A percentile compares a stretch with the other conserved stretches of the same genome.
Evolutionary conservation across 2,329 filamentous ascomycete genomes (phyloP).

Genomic region (Aspergillus ruber): DNA sequence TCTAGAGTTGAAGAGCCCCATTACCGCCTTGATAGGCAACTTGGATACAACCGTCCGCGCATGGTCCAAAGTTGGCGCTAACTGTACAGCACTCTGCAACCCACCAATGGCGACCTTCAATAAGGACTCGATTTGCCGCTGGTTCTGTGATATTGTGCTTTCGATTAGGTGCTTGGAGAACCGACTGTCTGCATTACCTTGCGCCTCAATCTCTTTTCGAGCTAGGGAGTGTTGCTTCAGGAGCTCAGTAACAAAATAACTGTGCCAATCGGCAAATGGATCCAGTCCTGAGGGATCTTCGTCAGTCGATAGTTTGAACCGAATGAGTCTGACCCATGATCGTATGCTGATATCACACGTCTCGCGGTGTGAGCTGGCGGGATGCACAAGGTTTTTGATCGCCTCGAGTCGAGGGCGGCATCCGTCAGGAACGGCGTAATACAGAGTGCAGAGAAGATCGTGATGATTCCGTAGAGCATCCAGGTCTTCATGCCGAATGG

Average conservation of each 20-base stretch:
- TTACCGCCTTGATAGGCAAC: constrained; percentile 39
- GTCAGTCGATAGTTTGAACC: constrained; percentile 51
- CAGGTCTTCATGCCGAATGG: constrained; percentile 47
- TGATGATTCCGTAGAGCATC: constrained; percentile 57
- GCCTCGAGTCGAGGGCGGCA: constrained; percentile 48
- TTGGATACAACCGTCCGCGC: constrained; percentile 40
- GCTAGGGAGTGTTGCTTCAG: constrained; percentile 51
- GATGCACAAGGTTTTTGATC: constrained; percentile 51
- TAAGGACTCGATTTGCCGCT: constrained; percentile 51
- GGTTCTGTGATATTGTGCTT: constrained; percentile 50
- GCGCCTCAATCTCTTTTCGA: constrained; percentile 53
- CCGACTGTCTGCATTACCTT: constrained; percentile 33
- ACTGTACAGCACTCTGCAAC: constrained; percentile 44
- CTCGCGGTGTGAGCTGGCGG: constrained; percentile 52
- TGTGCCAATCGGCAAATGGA: constrained; percentile 50
- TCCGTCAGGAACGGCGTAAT: constrained; percentile 50
- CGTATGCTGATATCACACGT: constrained; percentile 54
- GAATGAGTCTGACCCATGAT: constrained; percentile 51
- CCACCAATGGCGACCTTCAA: constrained; percentile 48
- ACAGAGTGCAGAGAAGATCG: constrained; percentile 54
- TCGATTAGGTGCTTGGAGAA: constrained; percentile 46
- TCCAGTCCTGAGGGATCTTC: constrained; percentile 42
- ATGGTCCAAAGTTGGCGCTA: constrained; percentile 34
- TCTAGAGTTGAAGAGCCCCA: constrained; percentile 49
- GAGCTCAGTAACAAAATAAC: constrained; percentile 47